Base-by-base conservation (phyloP, 257 asterid genomes). In the Solanum dulcamara region DNA sequence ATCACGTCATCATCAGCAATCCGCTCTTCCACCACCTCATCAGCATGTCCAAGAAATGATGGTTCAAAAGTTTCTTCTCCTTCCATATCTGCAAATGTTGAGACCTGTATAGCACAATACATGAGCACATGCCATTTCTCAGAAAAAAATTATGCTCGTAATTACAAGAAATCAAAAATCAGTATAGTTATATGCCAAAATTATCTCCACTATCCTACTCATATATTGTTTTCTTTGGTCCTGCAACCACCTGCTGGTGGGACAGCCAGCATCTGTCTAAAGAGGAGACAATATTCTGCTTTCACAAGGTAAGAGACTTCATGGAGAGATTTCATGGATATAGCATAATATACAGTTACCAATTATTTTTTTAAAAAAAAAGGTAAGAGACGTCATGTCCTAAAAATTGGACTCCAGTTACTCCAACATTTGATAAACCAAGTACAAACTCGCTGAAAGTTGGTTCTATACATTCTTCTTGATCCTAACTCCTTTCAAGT, bases 31-130 rank as follows among this genome's bases (percentile, higher is more conserved):
- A 92, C 96, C 80, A 95, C 99, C 92, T 95, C 99, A 81, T 94
- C 97, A 30, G 99, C 98, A 67, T 85, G 86, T 86, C 99, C 99
- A 75, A 95, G 91, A 86, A 93, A 84, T 71, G 99, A 93, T 22
- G 97, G 81, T 89, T 95, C 99, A 86, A 93, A 94, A 77, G 99
- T 93, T 92, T 95, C 99, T 50, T 93, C 99, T 81, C 99, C 99
- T 90, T 95, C 99, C 97, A 93, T 94, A 87, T 94, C 99, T 4
- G 99, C 99, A 84, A 95, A 94, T 35, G 98, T 95, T 20, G 98
- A 95, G 77, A 95, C 95, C 99, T 95, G 89, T 44, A 87, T 9
- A 40, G 18, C 66, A 85, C 26, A 84, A 83, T 59, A 66, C 68
- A 84, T 60, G 10, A 59, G 83, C 83, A 46, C 5, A 77, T 14